These are phyloP conservation scores for Penstemon barbatus DNA, from an alignment of 257 asterid genomes.

Conservation along the genomic window DNA sequence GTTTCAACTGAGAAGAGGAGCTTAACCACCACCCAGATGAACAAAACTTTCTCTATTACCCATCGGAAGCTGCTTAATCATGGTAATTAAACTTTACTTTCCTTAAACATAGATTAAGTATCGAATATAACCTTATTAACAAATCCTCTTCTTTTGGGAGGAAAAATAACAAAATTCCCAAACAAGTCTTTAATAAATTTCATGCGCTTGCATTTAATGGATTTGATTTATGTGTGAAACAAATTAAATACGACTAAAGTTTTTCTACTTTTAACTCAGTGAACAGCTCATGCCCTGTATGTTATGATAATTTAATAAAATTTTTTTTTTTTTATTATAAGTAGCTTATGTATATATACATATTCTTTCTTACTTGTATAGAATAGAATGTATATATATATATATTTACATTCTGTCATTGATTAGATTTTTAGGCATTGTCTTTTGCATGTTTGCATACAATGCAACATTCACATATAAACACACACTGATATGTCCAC, in stretches of 20 bases:
- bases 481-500: constrained; percentile 35
- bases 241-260: background rate
- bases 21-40: constrained; percentile 15
- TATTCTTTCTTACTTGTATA: no score
- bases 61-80: constrained; percentile 48
- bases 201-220: background rate
- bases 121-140: background rate
- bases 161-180: background rate
- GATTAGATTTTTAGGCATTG: constrained; percentile 21
- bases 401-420: constrained; percentile 21
- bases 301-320: no score
- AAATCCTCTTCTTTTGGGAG: background rate
- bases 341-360: no score
- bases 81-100: constrained; percentile 31
- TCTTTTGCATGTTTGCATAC: constrained; percentile 30
- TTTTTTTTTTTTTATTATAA: no score
- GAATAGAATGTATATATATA: constrained; percentile 11
- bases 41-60: constrained; percentile 10
- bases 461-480: constrained; percentile 21
- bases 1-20: constrained; percentile 22
- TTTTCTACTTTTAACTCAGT: background rate
- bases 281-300: background rate
- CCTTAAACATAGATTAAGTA: background rate
- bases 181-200: background rate
- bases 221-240: background rate